Percentiles rank a stretch among this genome's conserved stretches.
Evolutionary conservation across 2,329 filamentous ascomycete species (phyloP).

Genomic region (Falciphora oryzae): DNA sequence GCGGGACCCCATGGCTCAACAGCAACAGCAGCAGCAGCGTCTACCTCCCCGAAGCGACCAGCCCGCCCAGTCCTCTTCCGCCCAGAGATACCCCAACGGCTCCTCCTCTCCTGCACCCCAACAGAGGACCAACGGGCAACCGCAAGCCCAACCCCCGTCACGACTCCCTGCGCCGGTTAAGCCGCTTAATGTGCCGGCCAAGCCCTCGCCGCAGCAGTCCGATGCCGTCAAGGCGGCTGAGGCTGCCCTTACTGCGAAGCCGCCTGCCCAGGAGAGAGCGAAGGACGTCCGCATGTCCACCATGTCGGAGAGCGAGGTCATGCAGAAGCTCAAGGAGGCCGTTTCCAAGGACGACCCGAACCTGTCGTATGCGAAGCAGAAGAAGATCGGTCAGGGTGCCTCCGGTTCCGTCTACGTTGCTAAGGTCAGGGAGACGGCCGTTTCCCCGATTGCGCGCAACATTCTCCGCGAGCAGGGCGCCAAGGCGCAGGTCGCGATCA

Average conservation of each 20-base stretch:
- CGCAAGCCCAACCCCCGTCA: conserved; percentile 37
- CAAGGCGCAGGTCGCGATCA: conserved; percentile 91
- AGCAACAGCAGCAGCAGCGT: conserved; percentile 33
- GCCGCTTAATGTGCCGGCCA: conserved; percentile 70
- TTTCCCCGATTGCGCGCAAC: conserved; percentile 73
- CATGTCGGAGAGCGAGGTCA: conserved; percentile 95
- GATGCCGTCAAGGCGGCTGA: conserved; percentile 86
- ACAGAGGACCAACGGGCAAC: conserved; percentile 39
- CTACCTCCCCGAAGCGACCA: conserved; percentile 43
- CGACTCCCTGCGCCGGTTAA: conserved; percentile 63
- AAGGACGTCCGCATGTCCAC: conserved; percentile 98
- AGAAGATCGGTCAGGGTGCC: conserved; percentile 98
- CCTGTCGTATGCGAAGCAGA: conserved; percentile 96
- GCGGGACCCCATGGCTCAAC: conserved; percentile 32
- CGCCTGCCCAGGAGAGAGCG: conserved; percentile 63
- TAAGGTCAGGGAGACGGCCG: conserved; percentile 82
- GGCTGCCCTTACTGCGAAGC: conserved; percentile 80
- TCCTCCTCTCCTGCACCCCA: conserved; percentile 45
- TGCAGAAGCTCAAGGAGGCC: conserved; percentile 89
- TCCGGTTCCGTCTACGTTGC: conserved; percentile 98
- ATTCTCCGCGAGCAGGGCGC: conserved; percentile 73
- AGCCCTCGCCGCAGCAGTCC: conserved; percentile 45
- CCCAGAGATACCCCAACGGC: conserved; percentile 54
- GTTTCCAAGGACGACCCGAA: conserved; percentile 95
- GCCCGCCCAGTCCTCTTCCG: conserved; percentile 37